phyloP scores from a whole-genome alignment of 306 rosid species.

The Psophocarpus tetragonolobus region DNA sequence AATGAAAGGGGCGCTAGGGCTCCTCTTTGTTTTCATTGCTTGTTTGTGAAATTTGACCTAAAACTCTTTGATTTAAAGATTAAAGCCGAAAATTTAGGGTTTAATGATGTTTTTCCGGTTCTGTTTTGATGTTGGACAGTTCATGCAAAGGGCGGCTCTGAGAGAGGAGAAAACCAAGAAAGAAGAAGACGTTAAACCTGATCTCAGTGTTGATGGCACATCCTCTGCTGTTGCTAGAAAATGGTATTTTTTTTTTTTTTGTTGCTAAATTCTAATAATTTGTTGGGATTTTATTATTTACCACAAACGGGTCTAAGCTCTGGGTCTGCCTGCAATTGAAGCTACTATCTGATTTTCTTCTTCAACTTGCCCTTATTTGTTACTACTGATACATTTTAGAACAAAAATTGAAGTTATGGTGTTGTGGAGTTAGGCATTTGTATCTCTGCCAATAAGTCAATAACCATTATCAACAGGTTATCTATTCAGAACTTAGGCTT shows the following conservation, averaged over 20 bases:
- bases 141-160: conserved; percentile 85
- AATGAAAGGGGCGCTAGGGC: too few relatives aligned
- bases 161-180: conserved; percentile 63
- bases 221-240: conserved; percentile 40
- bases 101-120: neutral
- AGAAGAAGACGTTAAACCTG: too few relatives aligned
- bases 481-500: neutral
- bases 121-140: conserved; percentile 42
- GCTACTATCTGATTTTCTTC: neutral
- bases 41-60: neutral
- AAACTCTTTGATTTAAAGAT: conserved; percentile 2
- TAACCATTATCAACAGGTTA: neutral
- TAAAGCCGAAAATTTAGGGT: neutral
- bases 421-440: neutral
- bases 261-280: too few relatives aligned
- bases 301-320: too few relatives aligned
- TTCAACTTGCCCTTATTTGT: neutral
- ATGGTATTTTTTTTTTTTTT: conserved; percentile 75
- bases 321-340: neutral
- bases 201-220: conserved; percentile 43
- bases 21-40: too few relatives aligned
- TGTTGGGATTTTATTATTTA: too few relatives aligned
- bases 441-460: neutral
- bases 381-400: neutral
- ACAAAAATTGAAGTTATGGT: neutral